Evolutionary conservation across 2,329 filamentous ascomycete genomes (phyloP), one percentile per base, ranked within the genome.

Genomic region (Dryadomyces quercus-mongolicae): DNA sequence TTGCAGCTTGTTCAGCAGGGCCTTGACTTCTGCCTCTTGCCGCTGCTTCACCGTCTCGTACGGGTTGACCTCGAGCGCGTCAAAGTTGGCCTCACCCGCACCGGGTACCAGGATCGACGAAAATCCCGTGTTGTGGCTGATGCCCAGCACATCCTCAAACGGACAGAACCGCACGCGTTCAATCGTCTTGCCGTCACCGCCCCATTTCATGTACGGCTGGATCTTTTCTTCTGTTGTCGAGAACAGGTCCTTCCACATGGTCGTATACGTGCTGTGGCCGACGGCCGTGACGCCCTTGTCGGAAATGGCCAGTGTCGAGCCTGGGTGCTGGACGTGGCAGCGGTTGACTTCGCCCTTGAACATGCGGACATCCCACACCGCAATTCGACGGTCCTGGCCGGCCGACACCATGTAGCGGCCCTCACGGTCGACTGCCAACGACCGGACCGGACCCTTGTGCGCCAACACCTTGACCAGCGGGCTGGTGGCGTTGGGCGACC

Each of bases 71-170:
- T 98, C 93, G 53, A 96, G 75, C 2, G 90, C 87, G 68, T 98
- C 93, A 67, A 88, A 96, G 77, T 97, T 97, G 66, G 93, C 84
- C 69, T 98, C 93, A 58, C 93, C 93, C n/a, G 92, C 87, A 49
- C 93, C 93, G 8, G 93, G 93, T 2, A 97, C 82, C 61, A 98
- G 81, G 65, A 96, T 81, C 54, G 86, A 93, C 16, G 86, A 87
- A 72, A 97, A 97, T 15, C 93, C 93, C 57, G 84, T 74, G 64
- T 87, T 79, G 71, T 97, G 92, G 2, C 85, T 80, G 22, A 95
- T 55, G 48, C 59, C 93, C 1, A 98, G 79, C 1, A 96, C 74
- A 73, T 98, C 93, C 67, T 98, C 93, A 59, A 87, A 95, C 0
- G 93, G 93, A 66, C 93, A 98, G 88, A 92, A 98, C 57, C 80